Percentiles rank a stretch among this genome's conserved stretches.
These are phyloP conservation scores for Sphaerostilbella broomeana DNA, from an alignment of 2,329 filamentous ascomycete genomes.

Conservation along the genomic window DNA sequence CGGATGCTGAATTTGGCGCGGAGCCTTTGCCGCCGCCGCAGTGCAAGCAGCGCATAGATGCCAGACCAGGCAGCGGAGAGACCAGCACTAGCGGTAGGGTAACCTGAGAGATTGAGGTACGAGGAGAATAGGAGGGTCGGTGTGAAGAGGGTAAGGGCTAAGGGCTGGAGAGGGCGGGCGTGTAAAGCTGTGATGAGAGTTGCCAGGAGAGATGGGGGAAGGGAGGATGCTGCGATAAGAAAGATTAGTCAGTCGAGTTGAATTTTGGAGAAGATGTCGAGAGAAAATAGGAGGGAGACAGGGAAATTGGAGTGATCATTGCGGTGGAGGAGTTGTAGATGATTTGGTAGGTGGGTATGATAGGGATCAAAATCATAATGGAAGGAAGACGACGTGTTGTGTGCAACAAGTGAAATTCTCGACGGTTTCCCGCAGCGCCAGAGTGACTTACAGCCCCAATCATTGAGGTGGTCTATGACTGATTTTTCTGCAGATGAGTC, in stretches of 20 bases:
- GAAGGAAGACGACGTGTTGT: neutral
- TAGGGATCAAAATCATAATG: neutral
- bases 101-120: constrained; percentile 55
- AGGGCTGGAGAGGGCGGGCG: constrained; percentile 44
- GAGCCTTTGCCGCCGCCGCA: constrained; percentile 39
- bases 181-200: constrained; percentile 52
- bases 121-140: constrained; percentile 49
- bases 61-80: constrained; percentile 51
- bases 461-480: constrained; percentile 10
- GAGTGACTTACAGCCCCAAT: constrained; percentile 13
- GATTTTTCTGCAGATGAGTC: constrained; percentile 2
- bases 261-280: neutral
- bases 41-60: constrained; percentile 49
- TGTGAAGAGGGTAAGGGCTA: constrained; percentile 47
- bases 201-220: constrained; percentile 49
- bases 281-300: neutral
- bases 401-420: neutral
- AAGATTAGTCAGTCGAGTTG: too few species aligned
- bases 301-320: neutral
- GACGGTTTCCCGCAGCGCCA: too few species aligned
- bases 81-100: constrained; percentile 50
- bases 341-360: neutral
- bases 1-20: constrained; percentile 39
- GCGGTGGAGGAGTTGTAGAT: neutral
- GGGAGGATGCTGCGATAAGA: constrained; percentile 41